Evolutionary conservation across 2,329 filamentous ascomycete species (phyloP).

Genomic region (Magnaporthiopsis rhizophila): DNA sequence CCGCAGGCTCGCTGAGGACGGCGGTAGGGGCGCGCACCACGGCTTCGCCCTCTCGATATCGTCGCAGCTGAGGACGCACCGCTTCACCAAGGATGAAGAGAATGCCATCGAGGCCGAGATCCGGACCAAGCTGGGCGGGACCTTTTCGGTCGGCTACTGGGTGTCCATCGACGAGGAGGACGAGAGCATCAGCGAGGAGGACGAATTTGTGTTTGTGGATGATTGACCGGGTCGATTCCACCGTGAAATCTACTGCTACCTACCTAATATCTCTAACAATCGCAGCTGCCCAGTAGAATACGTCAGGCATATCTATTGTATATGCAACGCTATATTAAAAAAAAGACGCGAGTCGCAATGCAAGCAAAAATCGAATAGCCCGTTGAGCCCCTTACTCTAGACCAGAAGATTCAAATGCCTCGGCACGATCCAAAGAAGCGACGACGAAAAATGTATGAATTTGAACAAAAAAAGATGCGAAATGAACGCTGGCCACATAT

Average conservation of each 20-base stretch:
- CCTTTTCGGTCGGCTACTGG: conserved; percentile 24
- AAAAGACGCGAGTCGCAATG: too few relatives aligned
- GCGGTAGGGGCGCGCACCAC: conserved; percentile 13
- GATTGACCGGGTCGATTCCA: too few relatives aligned
- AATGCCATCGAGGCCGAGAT: conserved; percentile 18
- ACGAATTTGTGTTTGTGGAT: too few relatives aligned
- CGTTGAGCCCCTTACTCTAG: too few relatives aligned
- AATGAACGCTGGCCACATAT: not conserved
- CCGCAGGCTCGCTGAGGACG: conserved; percentile 21
- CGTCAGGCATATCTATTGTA: too few relatives aligned
- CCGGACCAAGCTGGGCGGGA: conserved; percentile 20
- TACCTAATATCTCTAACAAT: too few relatives aligned
- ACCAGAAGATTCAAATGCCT: too few relatives aligned
- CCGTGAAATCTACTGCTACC: too few relatives aligned
- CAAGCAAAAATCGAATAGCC: too few relatives aligned
- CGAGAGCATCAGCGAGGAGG: conserved; percentile 26
- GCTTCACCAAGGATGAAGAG: conserved; percentile 21
- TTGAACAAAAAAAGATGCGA: not conserved
- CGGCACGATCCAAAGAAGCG: too few relatives aligned
- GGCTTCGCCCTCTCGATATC: conserved; percentile 26
- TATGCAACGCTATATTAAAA: too few relatives aligned
- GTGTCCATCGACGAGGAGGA: conserved; percentile 16
- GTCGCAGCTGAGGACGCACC: conserved; percentile 16
- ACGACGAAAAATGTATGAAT: not conserved
- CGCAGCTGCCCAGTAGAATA: too few relatives aligned